Evolutionary conservation across 768 basidiomycete genomes (phyloP).

Genomic region (Lactarius hengduanensis): DNA sequence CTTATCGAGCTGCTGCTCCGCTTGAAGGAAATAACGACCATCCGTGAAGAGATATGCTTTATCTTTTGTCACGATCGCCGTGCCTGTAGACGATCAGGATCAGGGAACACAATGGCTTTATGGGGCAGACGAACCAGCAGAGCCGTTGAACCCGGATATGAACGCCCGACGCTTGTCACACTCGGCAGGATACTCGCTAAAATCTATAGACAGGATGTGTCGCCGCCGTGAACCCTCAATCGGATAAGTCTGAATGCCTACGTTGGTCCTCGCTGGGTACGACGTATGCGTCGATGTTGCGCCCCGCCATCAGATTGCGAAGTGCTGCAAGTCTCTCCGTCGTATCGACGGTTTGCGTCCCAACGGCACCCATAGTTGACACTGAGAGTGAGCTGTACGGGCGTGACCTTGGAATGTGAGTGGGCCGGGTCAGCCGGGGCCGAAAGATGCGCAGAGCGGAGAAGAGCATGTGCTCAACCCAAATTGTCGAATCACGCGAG

Average conservation of each 20-base stretch:
- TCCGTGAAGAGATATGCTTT: slow-evolving; percentile 89
- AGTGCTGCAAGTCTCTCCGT: slow-evolving; percentile 59
- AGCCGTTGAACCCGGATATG: slow-evolving; percentile 93
- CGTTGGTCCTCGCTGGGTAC: slow-evolving; percentile 94
- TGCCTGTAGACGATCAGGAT: slow-evolving; percentile 45
- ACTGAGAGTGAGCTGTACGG: slow-evolving; percentile 23
- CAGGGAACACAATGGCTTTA: neutral
- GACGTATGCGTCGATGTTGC: slow-evolving; percentile 68
- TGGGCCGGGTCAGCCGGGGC: slow-evolving; percentile 21
- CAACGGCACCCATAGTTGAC: slow-evolving; percentile 39
- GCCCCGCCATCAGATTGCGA: slow-evolving; percentile 65
- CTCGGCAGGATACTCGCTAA: slow-evolving; percentile 83
- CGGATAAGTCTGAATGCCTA: slow-evolving; percentile 39
- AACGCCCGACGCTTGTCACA: slow-evolving; percentile 83
- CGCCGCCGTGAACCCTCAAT: slow-evolving; percentile 7
- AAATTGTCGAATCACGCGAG: no score
- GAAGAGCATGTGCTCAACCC: slow-evolving; percentile 15
- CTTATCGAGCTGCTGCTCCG: slow-evolving; percentile 84
- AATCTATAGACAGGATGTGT: slow-evolving; percentile 49
- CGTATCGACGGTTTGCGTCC: slow-evolving; percentile 54
- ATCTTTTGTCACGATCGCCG: slow-evolving; percentile 68
- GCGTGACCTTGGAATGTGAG: slow-evolving; percentile 10
- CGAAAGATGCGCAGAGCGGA: slow-evolving; percentile 18
- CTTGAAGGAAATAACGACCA: slow-evolving; percentile 94
- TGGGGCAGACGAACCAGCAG: slow-evolving; percentile 64